phyloP scores from a whole-genome alignment of 805 yeast species.

The Saccharomycopsis fibuligera region DNA sequence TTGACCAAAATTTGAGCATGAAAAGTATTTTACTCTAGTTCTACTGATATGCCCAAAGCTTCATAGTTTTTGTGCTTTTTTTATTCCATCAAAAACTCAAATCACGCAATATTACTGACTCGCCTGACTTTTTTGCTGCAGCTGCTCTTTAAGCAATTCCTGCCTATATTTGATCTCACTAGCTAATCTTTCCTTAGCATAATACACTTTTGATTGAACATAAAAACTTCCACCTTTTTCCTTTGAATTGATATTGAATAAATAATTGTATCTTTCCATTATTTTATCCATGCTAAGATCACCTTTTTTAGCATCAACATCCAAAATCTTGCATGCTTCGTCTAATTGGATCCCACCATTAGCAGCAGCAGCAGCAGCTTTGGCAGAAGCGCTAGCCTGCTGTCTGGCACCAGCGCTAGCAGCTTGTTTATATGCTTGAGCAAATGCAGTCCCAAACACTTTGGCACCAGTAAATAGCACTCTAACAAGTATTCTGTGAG shows the following conservation, averaged over 20 bases:
- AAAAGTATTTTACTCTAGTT: too few relatives aligned
- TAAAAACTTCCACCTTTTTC: constrained; percentile 97
- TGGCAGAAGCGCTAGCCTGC: constrained; percentile 43
- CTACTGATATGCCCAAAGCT: too few relatives aligned
- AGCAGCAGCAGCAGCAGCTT: constrained; percentile 41
- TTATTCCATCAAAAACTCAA: too few relatives aligned
- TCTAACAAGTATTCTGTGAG: constrained; percentile 85
- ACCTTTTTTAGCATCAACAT: constrained; percentile 53
- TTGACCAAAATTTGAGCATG: too few relatives aligned
- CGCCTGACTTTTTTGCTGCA: constrained; percentile 19
- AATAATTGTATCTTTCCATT: constrained; percentile 66
- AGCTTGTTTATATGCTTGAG: constrained; percentile 95
- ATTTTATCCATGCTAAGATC: constrained; percentile 51
- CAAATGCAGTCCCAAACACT: constrained; percentile 91
- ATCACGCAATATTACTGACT: neutral
- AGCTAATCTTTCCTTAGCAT: constrained; percentile 89
- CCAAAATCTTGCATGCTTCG: constrained; percentile 88
- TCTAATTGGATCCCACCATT: constrained; percentile 76
- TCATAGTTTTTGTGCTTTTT: too few relatives aligned
- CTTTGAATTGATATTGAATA: constrained; percentile 83
- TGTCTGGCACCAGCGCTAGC: constrained; percentile 87
- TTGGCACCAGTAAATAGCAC: constrained; percentile 92
- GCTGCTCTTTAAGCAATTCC: constrained; percentile 31
- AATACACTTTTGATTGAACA: constrained; percentile 83
- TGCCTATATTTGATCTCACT: constrained; percentile 63